Base-by-base conservation (phyloP, 1,284 basidiomycete species). In the Rhodotorula sp. region DNA sequence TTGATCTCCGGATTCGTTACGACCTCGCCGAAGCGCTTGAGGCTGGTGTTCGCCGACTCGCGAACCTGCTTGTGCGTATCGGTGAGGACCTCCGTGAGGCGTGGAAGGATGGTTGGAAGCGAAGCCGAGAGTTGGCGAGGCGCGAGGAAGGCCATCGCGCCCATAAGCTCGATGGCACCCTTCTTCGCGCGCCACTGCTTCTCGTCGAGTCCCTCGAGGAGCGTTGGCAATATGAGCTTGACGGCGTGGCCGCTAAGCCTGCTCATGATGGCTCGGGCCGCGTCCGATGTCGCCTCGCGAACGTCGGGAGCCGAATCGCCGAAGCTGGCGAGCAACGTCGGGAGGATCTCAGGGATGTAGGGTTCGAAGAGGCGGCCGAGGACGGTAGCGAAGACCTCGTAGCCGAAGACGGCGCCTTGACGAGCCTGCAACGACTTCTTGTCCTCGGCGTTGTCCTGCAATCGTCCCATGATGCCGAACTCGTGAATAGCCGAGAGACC, bases 101-200 rank as follows among this genome's bases (percentile, higher is more conserved):
- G 89, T 11, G 96, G 96, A 68, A 99, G 96, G 79, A 99, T 92
- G 57, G 96, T 92, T 1, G 96, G 96, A 10, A 99, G 85, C 5
- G 95, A 98, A 32, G 94, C 84, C 0, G 96, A 97, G 20, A 99
- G 86, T 80, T 99, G 96, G 60, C 89, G 88, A 4, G 95, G 96
- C 10, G 96, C 94, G 81, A 95, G 96, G 81, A 95, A 99, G 0
- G 96, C 96, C 94, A 99, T 99, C 83, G 94, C 91, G 48, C 96
- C 96, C 65, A 99, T 84, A n/a, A 99, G 82, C 80, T 99, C 96
- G 74, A 99, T 97, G 5, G 94, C 95, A 86, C 96, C 83, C 80
- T 98, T 98, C 84, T 99, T 99, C 2, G 94, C 93, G 36, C 95
- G 86, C 96, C 96, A 99, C 80, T 99, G 96, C 80, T 97, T 98